phyloP scores from a whole-genome alignment of 2,329 filamentous ascomycete species.

The Cladophialophora chaetospira region DNA sequence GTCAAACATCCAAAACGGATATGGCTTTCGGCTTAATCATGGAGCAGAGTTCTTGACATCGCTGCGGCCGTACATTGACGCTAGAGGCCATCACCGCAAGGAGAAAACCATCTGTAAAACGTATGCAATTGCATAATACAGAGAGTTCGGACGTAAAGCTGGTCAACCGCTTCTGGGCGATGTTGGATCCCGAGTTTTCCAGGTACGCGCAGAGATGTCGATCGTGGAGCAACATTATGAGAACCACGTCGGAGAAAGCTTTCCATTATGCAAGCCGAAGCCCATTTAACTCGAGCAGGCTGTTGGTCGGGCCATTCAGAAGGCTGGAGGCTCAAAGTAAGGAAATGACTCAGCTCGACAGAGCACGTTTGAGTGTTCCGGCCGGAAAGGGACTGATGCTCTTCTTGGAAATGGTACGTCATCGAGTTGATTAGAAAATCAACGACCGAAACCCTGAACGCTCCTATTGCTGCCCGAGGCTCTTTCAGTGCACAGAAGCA shows the following conservation, averaged over 20 bases:
- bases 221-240: background rate
- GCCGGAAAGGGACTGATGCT: too few species aligned
- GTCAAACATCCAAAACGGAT: background rate
- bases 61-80: background rate
- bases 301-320: background rate
- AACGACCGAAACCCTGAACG: too few species aligned
- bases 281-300: background rate
- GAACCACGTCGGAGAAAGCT: background rate
- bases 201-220: background rate
- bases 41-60: background rate
- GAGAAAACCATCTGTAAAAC: background rate
- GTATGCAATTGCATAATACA: too few species aligned
- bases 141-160: too few species aligned
- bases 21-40: background rate
- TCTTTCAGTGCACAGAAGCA: too few species aligned
- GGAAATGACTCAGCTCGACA: too few species aligned
- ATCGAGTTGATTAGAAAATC: too few species aligned
- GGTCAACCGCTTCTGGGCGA: background rate
- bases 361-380: too few species aligned
- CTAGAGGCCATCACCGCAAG: background rate
- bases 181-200: background rate
- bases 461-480: too few species aligned
- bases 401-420: too few species aligned
- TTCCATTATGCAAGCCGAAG: background rate
- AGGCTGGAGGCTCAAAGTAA: too few species aligned